Percentiles rank a stretch among this genome's conserved stretches.
These are phyloP conservation scores for Phytopythium boreale DNA, from an alignment of 352 stramenopile species.

Conservation along the genomic window DNA sequence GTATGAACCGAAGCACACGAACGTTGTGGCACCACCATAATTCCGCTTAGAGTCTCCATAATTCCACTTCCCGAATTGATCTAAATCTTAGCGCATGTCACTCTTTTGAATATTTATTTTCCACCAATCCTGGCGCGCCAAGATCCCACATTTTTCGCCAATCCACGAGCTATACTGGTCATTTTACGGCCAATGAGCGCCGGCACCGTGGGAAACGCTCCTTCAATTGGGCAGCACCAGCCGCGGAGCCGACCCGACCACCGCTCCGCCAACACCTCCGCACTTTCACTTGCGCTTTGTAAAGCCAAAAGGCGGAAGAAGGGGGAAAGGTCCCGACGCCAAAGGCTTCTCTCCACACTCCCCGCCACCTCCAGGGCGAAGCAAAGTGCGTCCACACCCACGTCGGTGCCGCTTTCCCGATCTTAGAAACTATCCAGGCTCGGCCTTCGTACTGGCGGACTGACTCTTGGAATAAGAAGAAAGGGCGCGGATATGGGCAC, in stretches of 20 bases:
- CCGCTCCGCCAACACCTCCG: background rate
- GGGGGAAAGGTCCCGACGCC: background rate
- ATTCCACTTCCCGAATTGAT: background rate
- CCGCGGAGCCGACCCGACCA: constrained; percentile 3
- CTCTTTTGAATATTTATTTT: constrained; percentile 11
- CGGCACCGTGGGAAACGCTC: background rate
- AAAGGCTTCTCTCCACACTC: background rate
- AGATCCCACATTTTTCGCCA: background rate
- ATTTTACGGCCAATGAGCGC: background rate
- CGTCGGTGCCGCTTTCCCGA: background rate
- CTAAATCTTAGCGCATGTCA: background rate
- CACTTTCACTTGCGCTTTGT: constrained; percentile 4
- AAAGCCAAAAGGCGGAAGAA: constrained; percentile 2
- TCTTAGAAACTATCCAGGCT: too few species aligned
- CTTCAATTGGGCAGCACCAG: constrained; percentile 5
- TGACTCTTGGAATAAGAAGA: background rate
- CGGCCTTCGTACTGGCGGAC: background rate
- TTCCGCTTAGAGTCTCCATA: too few species aligned
- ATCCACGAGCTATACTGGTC: too few species aligned
- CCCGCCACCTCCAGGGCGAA: background rate
- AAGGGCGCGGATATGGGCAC: constrained; percentile 4
- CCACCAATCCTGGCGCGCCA: constrained; percentile 11
- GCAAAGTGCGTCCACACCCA: too few species aligned
- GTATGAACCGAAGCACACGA: background rate
- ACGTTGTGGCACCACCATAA: background rate